Base-by-base conservation (phyloP, 148 eudicot genomes). In the Nyssa sinensis region DNA sequence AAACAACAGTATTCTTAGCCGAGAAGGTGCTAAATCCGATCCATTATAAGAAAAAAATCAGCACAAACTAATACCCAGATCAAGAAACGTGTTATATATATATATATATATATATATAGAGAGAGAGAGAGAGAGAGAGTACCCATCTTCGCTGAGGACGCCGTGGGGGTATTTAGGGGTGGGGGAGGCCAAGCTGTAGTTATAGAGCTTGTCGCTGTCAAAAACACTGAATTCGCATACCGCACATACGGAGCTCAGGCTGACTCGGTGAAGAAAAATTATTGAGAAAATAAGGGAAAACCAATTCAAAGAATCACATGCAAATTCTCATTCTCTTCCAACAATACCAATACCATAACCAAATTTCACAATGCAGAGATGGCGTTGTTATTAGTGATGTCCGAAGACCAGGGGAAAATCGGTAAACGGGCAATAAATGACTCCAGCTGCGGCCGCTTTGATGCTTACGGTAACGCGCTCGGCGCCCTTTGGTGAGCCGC, bases 111-210 rank as follows among this genome's bases (percentile, higher is more conserved):
- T n/a, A 55, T 30, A 58, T 17, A 37, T 4, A 58, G 3, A 24
- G 3, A n/a, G 6, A 59, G 12, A 19, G 69, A 67, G 44, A 16
- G 51, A 65, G 78, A 70, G 44, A 57, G 62, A 77, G 66, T 87
- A 94, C 98, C 98, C 98, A 78, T 94, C 98, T 87, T 94, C 98
- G 74, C 98, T 94, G 73, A 84, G 91, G 59, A 87, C 84, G 19
- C 98, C 98, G 51, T 94, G 97, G 53, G 95, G 95, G 74, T 79
- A 91, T n/a, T 71, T 64, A 10, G 71, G 63, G 21, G 66, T 7
- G 30, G 93, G 87, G n/a, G 91, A 79, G 32, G 84, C 80, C 66
- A 91, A 83, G 75, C 70, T 78, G 78, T 90, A 94, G 47, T 77
- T 66, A 72, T 94, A 94, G 32, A 90, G 79, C 79, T 84, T 91